Percentiles rank a stretch among this genome's conserved stretches.
phyloP scores from a whole-genome alignment of 177 flowering plant genomes.

The Vitis hybrid region DNA sequence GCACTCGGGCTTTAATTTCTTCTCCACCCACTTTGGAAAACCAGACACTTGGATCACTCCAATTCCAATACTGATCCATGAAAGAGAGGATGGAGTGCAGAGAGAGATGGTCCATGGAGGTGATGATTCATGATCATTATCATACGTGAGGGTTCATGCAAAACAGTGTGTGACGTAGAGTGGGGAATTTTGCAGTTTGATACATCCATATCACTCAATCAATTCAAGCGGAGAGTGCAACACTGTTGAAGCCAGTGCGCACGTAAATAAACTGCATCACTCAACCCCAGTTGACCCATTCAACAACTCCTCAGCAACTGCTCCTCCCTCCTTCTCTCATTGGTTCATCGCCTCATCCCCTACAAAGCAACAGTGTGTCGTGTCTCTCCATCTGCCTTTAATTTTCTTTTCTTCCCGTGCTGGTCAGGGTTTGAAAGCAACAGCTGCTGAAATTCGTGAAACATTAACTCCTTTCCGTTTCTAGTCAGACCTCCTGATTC shows the following conservation, averaged over 20 bases:
- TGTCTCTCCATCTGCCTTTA: too few relatives aligned
- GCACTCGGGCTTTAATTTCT: too few relatives aligned
- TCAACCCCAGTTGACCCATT: slow-evolving; percentile 27
- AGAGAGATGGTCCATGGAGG: background rate
- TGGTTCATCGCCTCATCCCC: too few relatives aligned
- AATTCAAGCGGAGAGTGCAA: slow-evolving; percentile 19
- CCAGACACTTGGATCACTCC: background rate
- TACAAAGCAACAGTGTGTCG: too few relatives aligned
- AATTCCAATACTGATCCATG: too few relatives aligned
- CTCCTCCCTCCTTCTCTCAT: background rate
- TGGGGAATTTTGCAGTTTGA: slow-evolving; percentile 17
- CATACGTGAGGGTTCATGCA: slow-evolving; percentile 30
- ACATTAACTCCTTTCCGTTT: slow-evolving; percentile 11
- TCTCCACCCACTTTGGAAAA: background rate
- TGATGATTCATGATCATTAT: slow-evolving; percentile 5
- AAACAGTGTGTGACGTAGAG: slow-evolving; percentile 4
- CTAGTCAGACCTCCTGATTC: slow-evolving; percentile 8
- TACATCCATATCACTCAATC: slow-evolving; percentile 28
- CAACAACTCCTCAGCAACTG: slow-evolving; percentile 2
- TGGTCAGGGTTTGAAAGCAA: background rate
- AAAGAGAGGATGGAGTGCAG: too few relatives aligned
- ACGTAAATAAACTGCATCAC: slow-evolving; percentile 45
- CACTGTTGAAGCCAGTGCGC: slow-evolving; percentile 32
- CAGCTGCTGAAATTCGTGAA: background rate
- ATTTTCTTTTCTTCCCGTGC: background rate